Conservation (phyloP, 495 filamentous ascomycete genomes). For the Penicillium turbatum region DNA sequence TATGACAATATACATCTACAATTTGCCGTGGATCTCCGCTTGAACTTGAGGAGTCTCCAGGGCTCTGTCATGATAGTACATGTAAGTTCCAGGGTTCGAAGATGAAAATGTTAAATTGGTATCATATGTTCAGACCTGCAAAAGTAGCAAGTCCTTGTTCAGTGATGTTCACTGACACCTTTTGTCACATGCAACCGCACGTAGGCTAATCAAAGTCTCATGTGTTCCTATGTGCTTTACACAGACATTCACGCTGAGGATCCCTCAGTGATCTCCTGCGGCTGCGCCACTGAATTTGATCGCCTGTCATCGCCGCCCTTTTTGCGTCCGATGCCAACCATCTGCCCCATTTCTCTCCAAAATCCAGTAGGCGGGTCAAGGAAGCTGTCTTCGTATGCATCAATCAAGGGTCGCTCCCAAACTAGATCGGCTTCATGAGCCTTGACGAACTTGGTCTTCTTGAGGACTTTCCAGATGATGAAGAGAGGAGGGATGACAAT, state of each 20-base stretch:
- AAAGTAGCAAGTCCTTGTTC: not conserved
- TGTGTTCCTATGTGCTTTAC: not conserved
- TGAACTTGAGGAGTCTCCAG: no score
- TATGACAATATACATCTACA: no score
- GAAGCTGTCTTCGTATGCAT: conserved; percentile 31
- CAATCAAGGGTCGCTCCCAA: conserved; percentile 46
- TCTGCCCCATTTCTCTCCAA: conserved; percentile 24
- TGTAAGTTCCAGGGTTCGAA: no score
- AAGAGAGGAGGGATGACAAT: conserved; percentile 48
- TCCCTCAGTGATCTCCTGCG: not conserved
- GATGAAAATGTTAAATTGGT: not conserved
- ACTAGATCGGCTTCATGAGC: conserved; percentile 50
- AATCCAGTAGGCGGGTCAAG: conserved; percentile 25
- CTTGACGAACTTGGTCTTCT: conserved; percentile 46
- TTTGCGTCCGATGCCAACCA: conserved; percentile 12
- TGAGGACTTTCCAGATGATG: conserved; percentile 53
- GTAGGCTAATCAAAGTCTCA: no score
- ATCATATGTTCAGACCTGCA: not conserved
- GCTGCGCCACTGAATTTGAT: not conserved
- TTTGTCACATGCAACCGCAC: no score
- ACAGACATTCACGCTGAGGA: not conserved
- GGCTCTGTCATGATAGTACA: no score
- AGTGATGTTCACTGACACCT: no score
- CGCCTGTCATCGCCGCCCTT: not conserved
- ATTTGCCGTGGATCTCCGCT: no score